Evolutionary conservation across 768 basidiomycete genomes (phyloP), one percentile per base, ranked within the genome.

Genomic region (Rhizopogon roseolus): DNA sequence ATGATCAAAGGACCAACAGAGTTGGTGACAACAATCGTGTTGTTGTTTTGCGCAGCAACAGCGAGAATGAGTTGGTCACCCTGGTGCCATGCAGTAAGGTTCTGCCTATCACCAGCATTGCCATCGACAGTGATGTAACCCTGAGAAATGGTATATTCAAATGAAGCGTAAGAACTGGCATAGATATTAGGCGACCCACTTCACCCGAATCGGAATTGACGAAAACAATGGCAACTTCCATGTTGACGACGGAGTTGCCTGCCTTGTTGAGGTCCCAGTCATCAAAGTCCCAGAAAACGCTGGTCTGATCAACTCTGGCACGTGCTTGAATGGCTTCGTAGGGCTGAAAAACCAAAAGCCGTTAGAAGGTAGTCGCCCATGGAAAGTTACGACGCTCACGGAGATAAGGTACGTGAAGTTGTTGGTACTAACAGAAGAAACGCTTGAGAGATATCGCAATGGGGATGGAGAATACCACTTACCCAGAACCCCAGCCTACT

Each of bases 401-500:
- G 88, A 83, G 55, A 93, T 70, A 13, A 93, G 79, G 68, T 93
- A 93, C 5, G 86, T 82, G 73, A 90, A 86, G 60, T 83, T 81
- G 11, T 81, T 76, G 0, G 93, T 90, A 5, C 81, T 79, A 28
- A 45, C 29, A 6, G 6, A 17, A 22, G 56, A 27, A 62, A 50
- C 11, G 10, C 45, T 46, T 50, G 22, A 57, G 39, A 75, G 76
- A 74, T 56, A 76, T 78, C 13, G 27, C 16, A 2, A 44, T 17
- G 29, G 19, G 41, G 22, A 22, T n/a, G 16, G 38, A 13, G 14
- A 19, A 28, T 13, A 28, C 25, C 13, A 60, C 71, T 38, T 42
- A 76, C 70, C 91, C 92, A 48, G 86, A 88, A 37, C 92, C 94
- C 94, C 94, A 97, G 13, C 93, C 93, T 86, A 93, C 87, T 7